Percentiles rank a stretch among this genome's conserved stretches.
phyloP scores from a whole-genome alignment of 1,284 basidiomycete genomes.

The Tausonia pullulans region DNA sequence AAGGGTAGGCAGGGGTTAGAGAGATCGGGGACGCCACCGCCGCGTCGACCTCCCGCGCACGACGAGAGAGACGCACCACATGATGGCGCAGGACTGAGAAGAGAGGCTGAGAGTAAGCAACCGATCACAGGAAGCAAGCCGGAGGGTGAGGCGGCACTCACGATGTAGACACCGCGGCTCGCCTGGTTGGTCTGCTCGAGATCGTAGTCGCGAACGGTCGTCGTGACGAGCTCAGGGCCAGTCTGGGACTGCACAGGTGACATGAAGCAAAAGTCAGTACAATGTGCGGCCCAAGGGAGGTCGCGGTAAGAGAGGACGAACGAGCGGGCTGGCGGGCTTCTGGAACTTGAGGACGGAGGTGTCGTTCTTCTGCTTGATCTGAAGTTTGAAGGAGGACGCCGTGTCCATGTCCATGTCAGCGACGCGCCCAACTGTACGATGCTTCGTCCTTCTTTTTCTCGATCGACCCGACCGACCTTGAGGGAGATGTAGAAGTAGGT shows the following conservation, averaged over 20 bases:
- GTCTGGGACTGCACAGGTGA: constrained; percentile 48
- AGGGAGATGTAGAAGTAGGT: constrained; percentile 31
- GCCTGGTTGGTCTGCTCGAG: constrained; percentile 74
- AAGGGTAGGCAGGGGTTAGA: neutral
- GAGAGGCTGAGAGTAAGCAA: neutral
- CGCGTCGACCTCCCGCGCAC: neutral
- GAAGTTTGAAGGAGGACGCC: constrained; percentile 4
- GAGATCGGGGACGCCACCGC: neutral
- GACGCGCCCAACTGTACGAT: neutral
- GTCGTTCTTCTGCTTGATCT: constrained; percentile 93
- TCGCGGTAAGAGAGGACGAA: constrained; percentile 26
- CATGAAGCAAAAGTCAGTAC: constrained; percentile 1
- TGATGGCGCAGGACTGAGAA: constrained; percentile 59
- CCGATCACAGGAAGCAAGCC: neutral
- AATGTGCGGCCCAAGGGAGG: neutral
- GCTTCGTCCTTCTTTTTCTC: too few relatives aligned
- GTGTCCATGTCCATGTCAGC: neutral
- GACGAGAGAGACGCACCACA: constrained; percentile 36
- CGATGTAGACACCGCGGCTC: constrained; percentile 60
- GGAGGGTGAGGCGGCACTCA: constrained; percentile 16
- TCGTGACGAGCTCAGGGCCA: constrained; percentile 79
- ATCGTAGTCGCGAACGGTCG: constrained; percentile 89
- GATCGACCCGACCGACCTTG: constrained; percentile 21
- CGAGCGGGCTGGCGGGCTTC: constrained; percentile 39
- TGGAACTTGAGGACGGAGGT: constrained; percentile 86